Conservation (phyloP, 2,329 filamentous ascomycete genomes). For the Fusarium illudens region DNA sequence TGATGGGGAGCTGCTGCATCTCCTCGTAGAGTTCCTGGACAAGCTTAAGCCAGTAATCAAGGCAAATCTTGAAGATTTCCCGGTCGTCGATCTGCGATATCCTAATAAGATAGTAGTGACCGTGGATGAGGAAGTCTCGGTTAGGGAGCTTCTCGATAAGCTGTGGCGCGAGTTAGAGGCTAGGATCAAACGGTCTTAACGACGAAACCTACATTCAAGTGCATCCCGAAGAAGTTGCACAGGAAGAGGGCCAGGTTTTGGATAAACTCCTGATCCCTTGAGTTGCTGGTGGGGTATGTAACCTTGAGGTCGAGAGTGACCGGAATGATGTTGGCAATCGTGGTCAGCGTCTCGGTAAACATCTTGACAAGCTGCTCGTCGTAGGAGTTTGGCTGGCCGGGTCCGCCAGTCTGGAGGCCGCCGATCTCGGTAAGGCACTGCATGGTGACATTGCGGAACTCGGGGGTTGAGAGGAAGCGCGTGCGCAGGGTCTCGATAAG, state of each 20-base stretch:
- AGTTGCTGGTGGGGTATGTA: slow-evolving; percentile 91
- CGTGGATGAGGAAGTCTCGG: slow-evolving; percentile 91
- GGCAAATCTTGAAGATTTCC: slow-evolving; percentile 98
- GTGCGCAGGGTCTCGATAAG: slow-evolving; percentile 94
- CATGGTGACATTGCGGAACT: slow-evolving; percentile 95
- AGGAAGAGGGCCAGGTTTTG: slow-evolving; percentile 96
- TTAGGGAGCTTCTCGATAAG: slow-evolving; percentile 97
- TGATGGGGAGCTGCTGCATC: slow-evolving; percentile 95
- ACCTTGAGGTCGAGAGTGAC: slow-evolving; percentile 88
- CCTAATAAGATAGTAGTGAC: slow-evolving; percentile 96
- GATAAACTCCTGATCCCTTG: slow-evolving; percentile 95
- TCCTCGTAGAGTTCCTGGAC: slow-evolving; percentile 98
- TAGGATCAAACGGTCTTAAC: slow-evolving; percentile 9
- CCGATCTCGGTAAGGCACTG: slow-evolving; percentile 98
- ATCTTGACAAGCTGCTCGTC: slow-evolving; percentile 97
- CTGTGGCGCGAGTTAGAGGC: slow-evolving; percentile 51
- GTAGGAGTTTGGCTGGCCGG: slow-evolving; percentile 74
- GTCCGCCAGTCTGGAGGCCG: slow-evolving; percentile 83
- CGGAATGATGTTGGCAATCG: slow-evolving; percentile 92
- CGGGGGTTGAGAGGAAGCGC: slow-evolving; percentile 89
- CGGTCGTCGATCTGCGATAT: slow-evolving; percentile 99
- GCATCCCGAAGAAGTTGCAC: slow-evolving; percentile 95
- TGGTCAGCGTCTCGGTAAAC: slow-evolving; percentile 96
- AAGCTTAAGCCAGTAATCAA: slow-evolving; percentile 99
- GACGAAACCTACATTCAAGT: slow-evolving; percentile 72